Percentiles rank a stretch among this genome's conserved stretches.
Conservation (phyloP, 1,284 basidiomycete genomes). For the Marasmius sp. region DNA sequence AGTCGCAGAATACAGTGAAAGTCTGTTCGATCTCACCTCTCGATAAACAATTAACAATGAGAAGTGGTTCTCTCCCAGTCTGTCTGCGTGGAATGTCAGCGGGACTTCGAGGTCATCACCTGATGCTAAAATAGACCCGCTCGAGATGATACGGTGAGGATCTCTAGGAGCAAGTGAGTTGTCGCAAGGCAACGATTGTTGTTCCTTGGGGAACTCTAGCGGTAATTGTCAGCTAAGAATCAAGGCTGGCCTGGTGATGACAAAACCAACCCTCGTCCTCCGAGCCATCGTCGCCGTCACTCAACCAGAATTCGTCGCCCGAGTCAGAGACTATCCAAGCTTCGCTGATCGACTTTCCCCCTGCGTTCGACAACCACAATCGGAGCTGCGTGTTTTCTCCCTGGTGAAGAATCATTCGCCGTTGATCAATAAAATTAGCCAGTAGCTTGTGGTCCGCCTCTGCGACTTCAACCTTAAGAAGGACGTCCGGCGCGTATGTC, state of each 20-base stretch:
- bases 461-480: constrained; percentile 57
- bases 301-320: constrained; percentile 63
- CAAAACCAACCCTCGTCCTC: constrained; percentile 9
- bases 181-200: constrained; percentile 43
- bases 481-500: constrained; percentile 64
- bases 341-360: constrained; percentile 55
- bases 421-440: constrained; percentile 55
- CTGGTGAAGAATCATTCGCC: constrained; percentile 49
- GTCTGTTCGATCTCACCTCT: constrained; percentile 47
- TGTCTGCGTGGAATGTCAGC: constrained; percentile 52
- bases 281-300: constrained; percentile 13
- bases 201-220: constrained; percentile 18
- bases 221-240: not conserved
- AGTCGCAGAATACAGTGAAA: constrained; percentile 5
- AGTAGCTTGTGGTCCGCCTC: constrained; percentile 59
- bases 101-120: constrained; percentile 49
- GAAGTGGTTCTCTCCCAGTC: constrained; percentile 49
- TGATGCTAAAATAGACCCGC: constrained; percentile 38
- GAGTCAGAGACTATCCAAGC: constrained; percentile 64
- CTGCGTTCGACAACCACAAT: constrained; percentile 63
- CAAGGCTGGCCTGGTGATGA: not conserved
- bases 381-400: constrained; percentile 59
- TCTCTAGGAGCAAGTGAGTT: constrained; percentile 54
- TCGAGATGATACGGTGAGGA: constrained; percentile 45
- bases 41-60: constrained; percentile 67